phyloP scores from a whole-genome alignment of 2,329 filamentous ascomycete species.

The Fusarium mangiferae region DNA sequence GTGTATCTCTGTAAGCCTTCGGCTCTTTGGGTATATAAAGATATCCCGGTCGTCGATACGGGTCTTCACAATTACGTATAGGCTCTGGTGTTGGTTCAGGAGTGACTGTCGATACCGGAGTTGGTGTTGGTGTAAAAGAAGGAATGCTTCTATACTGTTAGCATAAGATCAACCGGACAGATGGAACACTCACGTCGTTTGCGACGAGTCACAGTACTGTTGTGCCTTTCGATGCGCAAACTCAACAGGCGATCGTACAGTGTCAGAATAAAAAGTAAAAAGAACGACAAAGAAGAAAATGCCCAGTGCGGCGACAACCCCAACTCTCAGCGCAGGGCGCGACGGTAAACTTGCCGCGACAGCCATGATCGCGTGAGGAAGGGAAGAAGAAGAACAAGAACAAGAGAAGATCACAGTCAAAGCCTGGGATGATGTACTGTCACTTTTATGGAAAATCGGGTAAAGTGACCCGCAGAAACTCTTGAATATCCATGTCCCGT shows the following conservation, averaged over 20 bases:
- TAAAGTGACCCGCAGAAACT: slow-evolving; percentile 2
- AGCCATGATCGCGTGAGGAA: slow-evolving; percentile 1
- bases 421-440: background rate
- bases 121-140: slow-evolving; percentile 7
- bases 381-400: background rate
- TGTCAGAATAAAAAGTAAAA: slow-evolving; percentile 20
- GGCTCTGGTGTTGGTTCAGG: background rate
- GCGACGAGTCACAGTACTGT: slow-evolving; percentile 18
- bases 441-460: background rate
- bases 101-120: background rate
- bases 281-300: slow-evolving; percentile 30
- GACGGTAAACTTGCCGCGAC: slow-evolving; percentile 20
- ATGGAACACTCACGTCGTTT: background rate
- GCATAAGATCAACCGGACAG: background rate
- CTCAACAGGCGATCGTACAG: slow-evolving; percentile 11
- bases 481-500: slow-evolving; percentile 1
- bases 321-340: slow-evolving; percentile 21
- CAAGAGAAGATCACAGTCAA: background rate
- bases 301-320: background rate
- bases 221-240: slow-evolving; percentile 27
- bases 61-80: slow-evolving; percentile 27
- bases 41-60: slow-evolving; percentile 62
- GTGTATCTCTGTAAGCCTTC: slow-evolving; percentile 69
- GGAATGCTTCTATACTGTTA: background rate
- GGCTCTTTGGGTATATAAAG: slow-evolving; percentile 63